Conservation (phyloP, 2,329 filamentous ascomycete genomes). For the Alternaria sp. region DNA sequence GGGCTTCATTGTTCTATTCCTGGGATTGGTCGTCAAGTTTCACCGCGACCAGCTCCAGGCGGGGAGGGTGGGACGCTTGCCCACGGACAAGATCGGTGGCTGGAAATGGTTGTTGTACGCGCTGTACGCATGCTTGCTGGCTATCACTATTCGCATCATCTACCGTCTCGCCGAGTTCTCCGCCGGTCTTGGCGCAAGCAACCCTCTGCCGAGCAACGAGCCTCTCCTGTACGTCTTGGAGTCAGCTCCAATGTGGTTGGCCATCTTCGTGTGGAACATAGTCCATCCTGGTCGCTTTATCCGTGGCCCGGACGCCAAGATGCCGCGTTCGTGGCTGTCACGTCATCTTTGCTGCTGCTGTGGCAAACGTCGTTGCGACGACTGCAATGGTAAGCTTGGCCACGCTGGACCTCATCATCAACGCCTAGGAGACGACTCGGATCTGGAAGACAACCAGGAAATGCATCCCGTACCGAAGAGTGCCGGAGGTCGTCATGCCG, state of each 20-base stretch:
- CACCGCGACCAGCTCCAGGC: conserved; percentile 22
- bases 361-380: conserved; percentile 21
- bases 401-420: conserved; percentile 17
- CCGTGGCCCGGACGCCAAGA: conserved; percentile 19
- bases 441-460: conserved; percentile 14
- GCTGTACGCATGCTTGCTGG: conserved; percentile 49
- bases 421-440: conserved; percentile 3
- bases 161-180: conserved; percentile 55
- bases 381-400: conserved; percentile 21
- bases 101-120: conserved; percentile 42
- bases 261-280: conserved; percentile 26
- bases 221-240: conserved; percentile 61
- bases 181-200: conserved; percentile 50
- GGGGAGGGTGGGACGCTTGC: conserved; percentile 15
- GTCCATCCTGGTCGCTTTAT: conserved; percentile 22
- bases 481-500: conserved; percentile 3
- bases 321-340: conserved; percentile 26
- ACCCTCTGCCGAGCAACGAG: conserved; percentile 58
- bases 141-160: conserved; percentile 53
- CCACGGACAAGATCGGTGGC: conserved; percentile 14
- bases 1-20: conserved; percentile 37
- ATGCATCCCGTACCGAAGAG: conserved; percentile 1
- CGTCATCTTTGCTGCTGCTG: conserved; percentile 26
- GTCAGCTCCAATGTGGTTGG: conserved; percentile 62
- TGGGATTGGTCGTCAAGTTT: conserved; percentile 25